A percentile compares a stretch with the other conserved stretches of the same genome.
phyloP scores from a whole-genome alignment of 1,284 basidiomycete genomes.

The Ustilago cynodontis region DNA sequence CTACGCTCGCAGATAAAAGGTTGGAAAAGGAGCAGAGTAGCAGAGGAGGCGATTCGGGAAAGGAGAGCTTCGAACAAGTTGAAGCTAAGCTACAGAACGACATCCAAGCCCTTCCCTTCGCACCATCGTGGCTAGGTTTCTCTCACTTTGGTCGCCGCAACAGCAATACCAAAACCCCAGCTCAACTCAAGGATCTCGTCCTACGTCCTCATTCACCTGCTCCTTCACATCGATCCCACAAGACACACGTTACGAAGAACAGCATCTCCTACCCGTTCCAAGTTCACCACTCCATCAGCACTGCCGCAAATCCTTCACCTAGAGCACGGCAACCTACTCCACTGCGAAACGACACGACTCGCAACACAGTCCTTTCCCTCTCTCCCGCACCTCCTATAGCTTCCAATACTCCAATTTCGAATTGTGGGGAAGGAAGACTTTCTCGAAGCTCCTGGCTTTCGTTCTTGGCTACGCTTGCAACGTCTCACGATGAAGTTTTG shows the following conservation, averaged over 20 bases:
- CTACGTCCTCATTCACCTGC: conserved; percentile 1
- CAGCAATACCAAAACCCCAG: not conserved
- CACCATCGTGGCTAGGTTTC: not conserved
- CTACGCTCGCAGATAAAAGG: conserved; percentile 14
- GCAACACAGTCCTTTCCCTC: conserved; percentile 12
- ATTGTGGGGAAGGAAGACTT: too few species aligned
- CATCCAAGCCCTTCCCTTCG: not conserved
- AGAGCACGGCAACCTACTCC: conserved; percentile 14
- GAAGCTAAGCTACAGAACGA: conserved; percentile 18
- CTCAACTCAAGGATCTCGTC: not conserved
- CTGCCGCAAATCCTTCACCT: not conserved
- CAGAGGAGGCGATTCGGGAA: not conserved
- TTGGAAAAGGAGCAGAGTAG: not conserved
- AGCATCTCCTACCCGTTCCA: conserved; percentile 48
- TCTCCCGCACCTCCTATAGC: not conserved
- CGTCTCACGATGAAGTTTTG: conserved; percentile 3
- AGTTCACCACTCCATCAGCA: conserved; percentile 21
- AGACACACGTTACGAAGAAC: conserved; percentile 23
- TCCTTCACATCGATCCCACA: conserved; percentile 11
- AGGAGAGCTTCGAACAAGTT: not conserved
- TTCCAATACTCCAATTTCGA: not conserved
- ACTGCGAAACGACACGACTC: conserved; percentile 4
- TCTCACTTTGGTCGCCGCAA: not conserved
- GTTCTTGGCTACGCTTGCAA: conserved; percentile 19
- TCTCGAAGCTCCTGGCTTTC: conserved; percentile 36